Conservation (phyloP, 768 basidiomycete species). For the Leccinum disarticulatum region DNA sequence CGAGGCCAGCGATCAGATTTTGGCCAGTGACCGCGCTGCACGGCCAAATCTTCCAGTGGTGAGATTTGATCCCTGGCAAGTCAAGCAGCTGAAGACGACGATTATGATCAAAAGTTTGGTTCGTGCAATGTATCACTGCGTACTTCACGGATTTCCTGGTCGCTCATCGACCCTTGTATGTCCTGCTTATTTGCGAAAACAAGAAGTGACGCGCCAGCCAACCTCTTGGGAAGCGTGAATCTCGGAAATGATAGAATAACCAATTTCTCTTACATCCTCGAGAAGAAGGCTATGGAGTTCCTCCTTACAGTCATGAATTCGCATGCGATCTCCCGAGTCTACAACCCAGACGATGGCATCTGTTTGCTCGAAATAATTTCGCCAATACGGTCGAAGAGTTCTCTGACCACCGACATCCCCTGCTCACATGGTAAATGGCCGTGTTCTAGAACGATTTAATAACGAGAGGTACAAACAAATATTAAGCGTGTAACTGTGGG, state of each 20-base stretch:
- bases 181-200: slow-evolving; percentile 99
- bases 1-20: slow-evolving; percentile 80
- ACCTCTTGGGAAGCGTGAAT: slow-evolving; percentile 52
- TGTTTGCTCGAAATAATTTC: slow-evolving; percentile 98
- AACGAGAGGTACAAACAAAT: slow-evolving; percentile 35
- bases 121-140: slow-evolving; percentile 29
- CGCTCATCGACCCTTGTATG: slow-evolving; percentile 81
- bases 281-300: slow-evolving; percentile 84
- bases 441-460: slow-evolving; percentile 39
- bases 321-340: slow-evolving; percentile 88
- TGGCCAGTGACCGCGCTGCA: slow-evolving; percentile 92
- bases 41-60: slow-evolving; percentile 85
- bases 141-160: slow-evolving; percentile 80
- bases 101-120: slow-evolving; percentile 9
- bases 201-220: slow-evolving; percentile 93
- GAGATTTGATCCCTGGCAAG: slow-evolving; percentile 78
- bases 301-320: slow-evolving; percentile 85
- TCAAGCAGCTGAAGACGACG: slow-evolving; percentile 64
- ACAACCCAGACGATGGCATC: slow-evolving; percentile 99
- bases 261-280: slow-evolving; percentile 74
- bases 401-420: slow-evolving; percentile 99
- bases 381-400: slow-evolving; percentile 95
- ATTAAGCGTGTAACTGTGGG: slow-evolving; percentile 42
- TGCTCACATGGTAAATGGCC: slow-evolving; percentile 74
- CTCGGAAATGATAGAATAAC: slow-evolving; percentile 8